Conservation (phyloP, 2,329 filamentous ascomycete genomes). For the Calonectria pseudoturangicola region DNA sequence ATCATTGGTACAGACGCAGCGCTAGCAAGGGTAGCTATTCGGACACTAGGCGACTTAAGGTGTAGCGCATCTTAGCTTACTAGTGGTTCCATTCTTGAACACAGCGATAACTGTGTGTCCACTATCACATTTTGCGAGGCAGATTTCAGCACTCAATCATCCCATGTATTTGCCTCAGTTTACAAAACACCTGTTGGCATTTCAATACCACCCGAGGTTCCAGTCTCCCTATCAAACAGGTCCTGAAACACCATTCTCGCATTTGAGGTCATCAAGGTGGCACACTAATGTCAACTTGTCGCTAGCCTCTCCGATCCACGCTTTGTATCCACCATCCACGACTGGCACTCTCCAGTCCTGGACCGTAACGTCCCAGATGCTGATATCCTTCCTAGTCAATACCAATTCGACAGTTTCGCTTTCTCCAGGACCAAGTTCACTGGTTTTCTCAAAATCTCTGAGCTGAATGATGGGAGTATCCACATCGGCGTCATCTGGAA, state of each 20-base stretch:
- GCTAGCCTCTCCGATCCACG: constrained; percentile 64
- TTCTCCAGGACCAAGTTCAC: constrained; percentile 71
- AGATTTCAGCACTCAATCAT: background rate
- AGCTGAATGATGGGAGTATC: constrained; percentile 82
- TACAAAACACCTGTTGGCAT: background rate
- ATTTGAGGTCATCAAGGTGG: constrained; percentile 54
- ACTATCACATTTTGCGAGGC: background rate
- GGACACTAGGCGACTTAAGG: too few species aligned
- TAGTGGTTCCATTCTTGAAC: too few species aligned
- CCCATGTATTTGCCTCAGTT: too few species aligned
- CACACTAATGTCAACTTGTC: constrained; percentile 59
- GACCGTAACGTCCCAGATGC: constrained; percentile 80
- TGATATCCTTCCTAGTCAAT: constrained; percentile 81
- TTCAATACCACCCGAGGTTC: too few species aligned
- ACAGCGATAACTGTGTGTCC: too few species aligned
- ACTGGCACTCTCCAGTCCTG: constrained; percentile 80
- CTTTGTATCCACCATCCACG: constrained; percentile 60
- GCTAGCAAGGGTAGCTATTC: too few species aligned
- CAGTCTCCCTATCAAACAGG: constrained; percentile 26
- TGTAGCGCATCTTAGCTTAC: too few species aligned
- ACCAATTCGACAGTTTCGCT: constrained; percentile 72
- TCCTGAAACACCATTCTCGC: constrained; percentile 46
- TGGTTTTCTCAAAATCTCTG: constrained; percentile 83
- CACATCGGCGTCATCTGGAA: constrained; percentile 60
- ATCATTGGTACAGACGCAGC: too few species aligned